Conservation (phyloP, 768 basidiomycete species). For the Leccinum obscurum region DNA sequence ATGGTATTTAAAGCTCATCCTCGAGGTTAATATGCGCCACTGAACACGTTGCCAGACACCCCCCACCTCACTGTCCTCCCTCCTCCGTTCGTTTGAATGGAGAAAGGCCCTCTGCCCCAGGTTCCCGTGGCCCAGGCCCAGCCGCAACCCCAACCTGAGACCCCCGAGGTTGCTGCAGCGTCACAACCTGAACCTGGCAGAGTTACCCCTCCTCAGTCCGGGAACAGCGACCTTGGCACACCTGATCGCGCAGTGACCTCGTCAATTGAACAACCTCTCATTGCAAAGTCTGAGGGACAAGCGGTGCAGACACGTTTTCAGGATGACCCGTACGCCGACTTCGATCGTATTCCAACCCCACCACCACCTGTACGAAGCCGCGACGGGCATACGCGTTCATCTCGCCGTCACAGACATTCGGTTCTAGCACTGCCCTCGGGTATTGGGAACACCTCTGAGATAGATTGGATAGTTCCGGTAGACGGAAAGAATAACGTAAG, state of each 20-base stretch:
- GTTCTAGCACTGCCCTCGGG: not conserved
- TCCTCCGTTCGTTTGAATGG: not conserved
- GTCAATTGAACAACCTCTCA: constrained; percentile 12
- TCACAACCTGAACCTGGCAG: constrained; percentile 9
- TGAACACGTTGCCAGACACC: not conserved
- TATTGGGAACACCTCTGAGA: constrained; percentile 3
- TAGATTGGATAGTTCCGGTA: constrained; percentile 32
- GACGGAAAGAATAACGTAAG: constrained; percentile 23
- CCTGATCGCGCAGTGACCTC: constrained; percentile 1
- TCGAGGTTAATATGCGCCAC: not conserved
- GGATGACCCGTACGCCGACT: constrained; percentile 8
- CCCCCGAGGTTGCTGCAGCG: not conserved
- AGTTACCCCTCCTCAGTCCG: not conserved
- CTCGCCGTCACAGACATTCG: constrained; percentile 11
- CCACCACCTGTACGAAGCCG: constrained; percentile 15
- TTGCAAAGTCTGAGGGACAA: constrained; percentile 8
- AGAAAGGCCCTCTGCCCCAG: not conserved
- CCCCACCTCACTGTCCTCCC: not conserved
- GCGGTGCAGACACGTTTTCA: not conserved
- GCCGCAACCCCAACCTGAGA: not conserved
- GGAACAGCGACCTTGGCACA: not conserved
- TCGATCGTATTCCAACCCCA: constrained; percentile 11
- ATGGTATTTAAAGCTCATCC: not conserved
- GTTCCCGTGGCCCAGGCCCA: not conserved
- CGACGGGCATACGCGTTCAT: constrained; percentile 17